phyloP scores from a whole-genome alignment of 352 stramenopile species.

The Globisporangium alternatum region DNA sequence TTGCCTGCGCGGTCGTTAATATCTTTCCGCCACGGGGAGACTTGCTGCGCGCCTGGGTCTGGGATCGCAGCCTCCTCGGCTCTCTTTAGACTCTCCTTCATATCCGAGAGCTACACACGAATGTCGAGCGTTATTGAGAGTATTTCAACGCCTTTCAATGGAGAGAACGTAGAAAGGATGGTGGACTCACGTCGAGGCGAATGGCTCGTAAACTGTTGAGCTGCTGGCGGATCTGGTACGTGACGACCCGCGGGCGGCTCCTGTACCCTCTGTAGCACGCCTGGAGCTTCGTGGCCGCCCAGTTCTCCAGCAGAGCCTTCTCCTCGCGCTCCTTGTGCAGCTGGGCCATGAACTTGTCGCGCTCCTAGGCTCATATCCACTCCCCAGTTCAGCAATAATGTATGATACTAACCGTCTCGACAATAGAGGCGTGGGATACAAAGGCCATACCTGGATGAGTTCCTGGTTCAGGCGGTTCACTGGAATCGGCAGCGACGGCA shows the following conservation, averaged over 20 bases:
- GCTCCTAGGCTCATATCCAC: slow-evolving; percentile 23
- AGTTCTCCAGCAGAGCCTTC: slow-evolving; percentile 45
- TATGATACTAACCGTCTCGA: not conserved
- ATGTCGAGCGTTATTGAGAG: not conserved
- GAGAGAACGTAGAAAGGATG: not conserved
- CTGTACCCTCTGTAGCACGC: slow-evolving; percentile 54
- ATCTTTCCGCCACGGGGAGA: slow-evolving; percentile 42
- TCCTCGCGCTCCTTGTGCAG: slow-evolving; percentile 45
- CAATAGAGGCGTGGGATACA: not conserved
- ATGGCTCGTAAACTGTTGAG: slow-evolving; percentile 37
- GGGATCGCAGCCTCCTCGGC: not conserved
- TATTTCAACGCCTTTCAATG: not conserved
- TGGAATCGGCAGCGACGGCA: slow-evolving; percentile 51
- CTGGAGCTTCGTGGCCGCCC: slow-evolving; percentile 68
- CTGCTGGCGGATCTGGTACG: slow-evolving; percentile 42
- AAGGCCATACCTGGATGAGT: slow-evolving; percentile 21
- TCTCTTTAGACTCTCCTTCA: slow-evolving; percentile 36
- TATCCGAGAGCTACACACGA: slow-evolving; percentile 41
- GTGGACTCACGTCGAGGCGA: slow-evolving; percentile 30
- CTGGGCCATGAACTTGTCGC: slow-evolving; percentile 61
- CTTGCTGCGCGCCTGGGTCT: not conserved
- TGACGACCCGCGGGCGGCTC: slow-evolving; percentile 33
- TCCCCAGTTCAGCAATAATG: not conserved
- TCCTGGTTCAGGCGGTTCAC: slow-evolving; percentile 48
- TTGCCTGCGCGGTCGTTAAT: slow-evolving; percentile 37